Percentiles rank a stretch among this genome's conserved stretches.
Conservation (phyloP, 148 eudicot genomes). For the Vaccinium myrtillus region DNA sequence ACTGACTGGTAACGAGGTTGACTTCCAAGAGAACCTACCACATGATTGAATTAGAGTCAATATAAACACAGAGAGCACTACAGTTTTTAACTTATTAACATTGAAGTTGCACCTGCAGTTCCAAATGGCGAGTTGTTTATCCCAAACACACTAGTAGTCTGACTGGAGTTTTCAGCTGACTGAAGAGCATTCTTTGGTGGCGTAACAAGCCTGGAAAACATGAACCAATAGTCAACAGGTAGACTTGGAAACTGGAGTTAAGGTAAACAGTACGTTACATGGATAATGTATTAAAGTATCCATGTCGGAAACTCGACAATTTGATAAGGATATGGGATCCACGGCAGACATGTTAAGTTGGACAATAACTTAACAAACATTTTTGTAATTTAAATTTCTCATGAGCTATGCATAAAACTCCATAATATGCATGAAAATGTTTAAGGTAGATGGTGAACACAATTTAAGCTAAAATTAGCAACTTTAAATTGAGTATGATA, state of each 20-base stretch:
- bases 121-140: constrained; percentile 38
- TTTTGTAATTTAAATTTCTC: neutral
- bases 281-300: neutral
- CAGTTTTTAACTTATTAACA: constrained; percentile 15
- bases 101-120: constrained; percentile 37
- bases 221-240: neutral
- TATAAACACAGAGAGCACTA: neutral
- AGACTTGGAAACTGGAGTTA: constrained; percentile 11
- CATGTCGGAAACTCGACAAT: neutral
- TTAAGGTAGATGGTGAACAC: neutral
- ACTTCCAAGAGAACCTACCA: constrained; percentile 45
- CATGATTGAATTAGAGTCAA: constrained; percentile 7
- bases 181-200: constrained; percentile 48
- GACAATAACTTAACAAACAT: neutral
- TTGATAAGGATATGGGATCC: neutral
- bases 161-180: constrained; percentile 36
- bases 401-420: neutral
- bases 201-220: constrained; percentile 45
- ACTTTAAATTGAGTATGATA: neutral
- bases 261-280: neutral
- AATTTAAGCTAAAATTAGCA: neutral
- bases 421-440: constrained; percentile 1
- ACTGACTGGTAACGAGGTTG: constrained; percentile 38
- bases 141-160: constrained; percentile 35
- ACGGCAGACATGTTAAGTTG: neutral